A percentile compares a stretch with the other conserved stretches of the same genome.
Evolutionary conservation across 1,284 basidiomycete genomes (phyloP).

Genomic region (Singerocomus rubriflavus): DNA sequence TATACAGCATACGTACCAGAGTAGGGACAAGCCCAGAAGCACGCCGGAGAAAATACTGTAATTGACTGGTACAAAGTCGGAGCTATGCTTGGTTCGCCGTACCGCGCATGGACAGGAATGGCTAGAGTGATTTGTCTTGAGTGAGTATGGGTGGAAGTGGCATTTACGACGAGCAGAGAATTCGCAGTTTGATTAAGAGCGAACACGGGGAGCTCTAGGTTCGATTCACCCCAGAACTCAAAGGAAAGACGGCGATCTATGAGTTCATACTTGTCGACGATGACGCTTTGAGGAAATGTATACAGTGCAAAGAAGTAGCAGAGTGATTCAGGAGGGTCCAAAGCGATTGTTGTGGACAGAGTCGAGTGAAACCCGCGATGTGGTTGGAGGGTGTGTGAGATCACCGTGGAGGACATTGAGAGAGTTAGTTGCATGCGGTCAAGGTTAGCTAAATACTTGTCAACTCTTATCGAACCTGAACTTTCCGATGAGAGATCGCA

Average conservation of each 20-base stretch:
- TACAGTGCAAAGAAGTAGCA: conserved; percentile 31
- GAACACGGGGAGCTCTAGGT: conserved; percentile 35
- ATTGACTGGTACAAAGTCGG: conserved; percentile 11
- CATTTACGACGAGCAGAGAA: conserved; percentile 25
- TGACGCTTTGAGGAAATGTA: conserved; percentile 26
- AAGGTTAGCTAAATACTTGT: not conserved
- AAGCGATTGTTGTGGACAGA: conserved; percentile 23
- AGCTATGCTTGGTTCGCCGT: conserved; percentile 21
- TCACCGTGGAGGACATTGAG: conserved; percentile 20
- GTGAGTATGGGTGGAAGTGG: conserved; percentile 5
- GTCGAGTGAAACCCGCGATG: conserved; percentile 32
- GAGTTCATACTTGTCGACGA: conserved; percentile 33
- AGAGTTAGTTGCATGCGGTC: not conserved
- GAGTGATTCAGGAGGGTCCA: conserved; percentile 6
- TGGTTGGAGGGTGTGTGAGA: conserved; percentile 23
- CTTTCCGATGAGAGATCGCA: conserved; percentile 19
- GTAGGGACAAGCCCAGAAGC: conserved; percentile 30
- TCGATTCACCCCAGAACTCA: conserved; percentile 32
- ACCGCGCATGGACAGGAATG: conserved; percentile 31
- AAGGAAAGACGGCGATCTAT: conserved; percentile 26
- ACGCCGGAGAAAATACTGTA: conserved; percentile 21
- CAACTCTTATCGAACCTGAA: not conserved
- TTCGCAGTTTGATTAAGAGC: conserved; percentile 23
- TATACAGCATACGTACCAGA: conserved; percentile 18
- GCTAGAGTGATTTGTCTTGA: conserved; percentile 14